These are phyloP conservation scores for Porphyrellus cyaneotinctus DNA, from an alignment of 768 basidiomycete species.

Conservation along the genomic window DNA sequence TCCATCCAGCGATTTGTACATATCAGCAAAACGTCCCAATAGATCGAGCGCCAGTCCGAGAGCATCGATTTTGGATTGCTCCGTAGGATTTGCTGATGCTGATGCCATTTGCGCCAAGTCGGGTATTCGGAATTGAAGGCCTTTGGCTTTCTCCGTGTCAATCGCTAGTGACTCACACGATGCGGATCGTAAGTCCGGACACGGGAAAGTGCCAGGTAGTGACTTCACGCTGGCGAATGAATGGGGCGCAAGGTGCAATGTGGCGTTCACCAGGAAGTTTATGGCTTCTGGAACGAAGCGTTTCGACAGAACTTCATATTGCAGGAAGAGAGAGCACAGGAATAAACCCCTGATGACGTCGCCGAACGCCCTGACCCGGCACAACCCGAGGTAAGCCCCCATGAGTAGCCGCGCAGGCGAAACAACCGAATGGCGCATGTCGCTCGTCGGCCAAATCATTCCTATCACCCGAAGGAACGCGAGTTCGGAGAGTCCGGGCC, in stretches of 20 bases:
- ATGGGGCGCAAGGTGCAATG: constrained; percentile 73
- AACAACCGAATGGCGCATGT: constrained; percentile 85
- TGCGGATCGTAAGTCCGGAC: constrained; percentile 62
- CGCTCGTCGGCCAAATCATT: constrained; percentile 88
- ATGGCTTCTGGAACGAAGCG: constrained; percentile 85
- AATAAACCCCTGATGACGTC: constrained; percentile 88
- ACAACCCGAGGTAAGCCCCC: constrained; percentile 85
- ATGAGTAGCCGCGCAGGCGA: constrained; percentile 85
- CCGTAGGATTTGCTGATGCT: constrained; percentile 25
- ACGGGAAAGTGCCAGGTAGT: constrained; percentile 68
- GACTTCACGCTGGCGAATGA: constrained; percentile 40
- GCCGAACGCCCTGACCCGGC: constrained; percentile 65
- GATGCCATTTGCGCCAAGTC: constrained; percentile 46
- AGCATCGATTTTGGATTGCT: constrained; percentile 72
- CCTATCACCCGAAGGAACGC: constrained; percentile 77
- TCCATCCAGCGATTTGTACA: constrained; percentile 73
- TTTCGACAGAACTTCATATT: constrained; percentile 83
- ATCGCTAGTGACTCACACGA: constrained; percentile 40
- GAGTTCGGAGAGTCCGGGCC: constrained; percentile 84
- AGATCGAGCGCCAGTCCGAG: constrained; percentile 61
- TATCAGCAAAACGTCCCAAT: constrained; percentile 62
- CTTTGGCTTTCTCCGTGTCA: constrained; percentile 36
- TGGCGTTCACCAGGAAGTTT: constrained; percentile 70
- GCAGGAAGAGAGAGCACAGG: constrained; percentile 76
- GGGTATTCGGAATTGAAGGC: constrained; percentile 40